Percentiles rank a stretch among this genome's conserved stretches.
phyloP scores from a whole-genome alignment of 305 asterid species.

The Fraxinus xanthoxyloides region DNA sequence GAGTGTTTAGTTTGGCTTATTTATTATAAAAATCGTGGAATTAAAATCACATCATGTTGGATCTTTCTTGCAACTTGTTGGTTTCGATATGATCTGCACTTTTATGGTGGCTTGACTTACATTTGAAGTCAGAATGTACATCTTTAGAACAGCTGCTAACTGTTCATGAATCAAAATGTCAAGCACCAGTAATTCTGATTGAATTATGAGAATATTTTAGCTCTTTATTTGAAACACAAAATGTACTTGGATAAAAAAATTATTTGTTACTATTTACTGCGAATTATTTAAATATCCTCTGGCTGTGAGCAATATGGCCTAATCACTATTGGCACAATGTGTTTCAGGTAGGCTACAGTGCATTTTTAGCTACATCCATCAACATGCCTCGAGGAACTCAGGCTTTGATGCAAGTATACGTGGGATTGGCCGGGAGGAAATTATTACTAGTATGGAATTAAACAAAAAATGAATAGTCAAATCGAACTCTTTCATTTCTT shows the following conservation, averaged over 20 bases:
- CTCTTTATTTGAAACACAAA: not conserved
- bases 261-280: too few species aligned
- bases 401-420: conserved; percentile 55
- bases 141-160: not conserved
- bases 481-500: not conserved
- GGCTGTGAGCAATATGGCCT: not conserved
- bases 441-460: conserved; percentile 55
- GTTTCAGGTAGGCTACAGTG: conserved; percentile 67
- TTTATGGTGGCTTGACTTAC: not conserved
- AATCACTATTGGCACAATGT: not conserved
- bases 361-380: conserved; percentile 58
- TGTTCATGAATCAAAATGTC: not conserved
- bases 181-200: not conserved
- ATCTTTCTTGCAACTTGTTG: conserved; percentile 12
- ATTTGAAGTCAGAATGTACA: not conserved
- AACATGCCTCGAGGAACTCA: conserved; percentile 53
- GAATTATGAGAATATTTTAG: not conserved
- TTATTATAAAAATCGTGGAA: not conserved
- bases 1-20: conserved; percentile 21
- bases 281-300: too few species aligned
- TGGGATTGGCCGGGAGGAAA: conserved; percentile 61
- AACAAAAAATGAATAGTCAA: conserved; percentile 2
- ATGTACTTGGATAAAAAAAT: too few species aligned
- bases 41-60: not conserved
- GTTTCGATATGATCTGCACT: conserved; percentile 1